These are phyloP conservation scores for Syzygium aromaticum DNA, from an alignment of 345 rosid genomes.

Conservation along the genomic window DNA sequence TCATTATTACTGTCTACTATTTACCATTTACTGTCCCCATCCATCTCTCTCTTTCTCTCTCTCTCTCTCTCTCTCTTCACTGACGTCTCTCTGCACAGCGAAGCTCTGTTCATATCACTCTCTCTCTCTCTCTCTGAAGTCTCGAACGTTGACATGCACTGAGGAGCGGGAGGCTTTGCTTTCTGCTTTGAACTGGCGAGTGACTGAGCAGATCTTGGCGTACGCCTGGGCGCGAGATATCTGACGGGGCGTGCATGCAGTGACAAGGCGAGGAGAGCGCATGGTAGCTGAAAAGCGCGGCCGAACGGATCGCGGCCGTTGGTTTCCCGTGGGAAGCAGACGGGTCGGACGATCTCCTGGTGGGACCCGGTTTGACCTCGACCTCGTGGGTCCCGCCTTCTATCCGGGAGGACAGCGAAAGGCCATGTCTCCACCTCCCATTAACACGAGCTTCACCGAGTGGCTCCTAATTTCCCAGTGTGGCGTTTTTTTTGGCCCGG, in stretches of 20 bases:
- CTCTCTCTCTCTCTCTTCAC: not conserved
- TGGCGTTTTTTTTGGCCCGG: not conserved
- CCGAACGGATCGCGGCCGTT: not conserved
- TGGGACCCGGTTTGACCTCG: not conserved
- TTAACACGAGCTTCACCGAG: constrained; percentile 5
- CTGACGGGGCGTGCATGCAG: constrained; percentile 2
- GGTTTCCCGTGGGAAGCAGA: not conserved
- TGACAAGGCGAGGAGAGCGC: not conserved
- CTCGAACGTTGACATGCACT: not conserved
- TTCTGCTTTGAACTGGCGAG: constrained; percentile 3
- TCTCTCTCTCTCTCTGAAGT: not conserved
- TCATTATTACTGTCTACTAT: not conserved
- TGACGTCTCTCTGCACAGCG: not conserved
- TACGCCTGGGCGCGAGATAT: constrained; percentile 31
- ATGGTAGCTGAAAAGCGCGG: not conserved
- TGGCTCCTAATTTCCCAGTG: not conserved
- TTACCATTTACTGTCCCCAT: not conserved
- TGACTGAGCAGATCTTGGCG: constrained; percentile 22
- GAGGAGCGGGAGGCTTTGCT: not conserved
- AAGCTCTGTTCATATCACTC: not conserved
- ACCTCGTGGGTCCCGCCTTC: not conserved
- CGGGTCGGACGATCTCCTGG: not conserved
- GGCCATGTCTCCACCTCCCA: constrained; percentile 9
- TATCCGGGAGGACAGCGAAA: not conserved
- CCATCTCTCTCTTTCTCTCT: not conserved